These are phyloP conservation scores for Sclerotinia trifoliorum DNA, from an alignment of 2,329 filamentous ascomycete genomes.

Conservation along the genomic window DNA sequence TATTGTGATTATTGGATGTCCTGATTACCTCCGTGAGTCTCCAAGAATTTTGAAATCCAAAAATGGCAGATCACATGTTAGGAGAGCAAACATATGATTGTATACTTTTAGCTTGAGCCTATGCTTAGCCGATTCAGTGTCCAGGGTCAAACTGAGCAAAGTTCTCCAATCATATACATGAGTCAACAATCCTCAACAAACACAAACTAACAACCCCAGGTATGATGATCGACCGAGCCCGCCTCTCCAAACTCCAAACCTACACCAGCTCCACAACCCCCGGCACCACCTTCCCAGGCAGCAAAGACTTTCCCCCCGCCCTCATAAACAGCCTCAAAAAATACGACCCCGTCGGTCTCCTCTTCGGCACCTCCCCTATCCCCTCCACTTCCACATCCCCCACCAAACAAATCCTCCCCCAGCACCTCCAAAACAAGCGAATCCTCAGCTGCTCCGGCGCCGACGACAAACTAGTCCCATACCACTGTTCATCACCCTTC, in stretches of 20 bases:
- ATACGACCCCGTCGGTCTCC: slow-evolving; percentile 72
- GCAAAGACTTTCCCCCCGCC: slow-evolving; percentile 69
- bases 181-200: not conserved
- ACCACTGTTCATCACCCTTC: slow-evolving; percentile 59
- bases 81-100: not conserved
- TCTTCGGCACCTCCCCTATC: slow-evolving; percentile 57
- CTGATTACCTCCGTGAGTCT: slow-evolving; percentile 71
- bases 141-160: not conserved
- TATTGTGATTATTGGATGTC: slow-evolving; percentile 81
- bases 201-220: slow-evolving; percentile 29
- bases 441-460: slow-evolving; percentile 65
- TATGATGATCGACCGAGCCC: slow-evolving; percentile 78
- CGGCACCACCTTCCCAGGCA: slow-evolving; percentile 69
- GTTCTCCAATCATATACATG: not conserved
- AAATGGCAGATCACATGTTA: too few species aligned
- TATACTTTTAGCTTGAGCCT: too few species aligned
- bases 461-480: slow-evolving; percentile 71
- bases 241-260: slow-evolving; percentile 62
- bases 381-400: not conserved
- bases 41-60: too few species aligned
- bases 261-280: slow-evolving; percentile 56
- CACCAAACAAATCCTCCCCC: slow-evolving; percentile 49
- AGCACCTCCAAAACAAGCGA: slow-evolving; percentile 58
- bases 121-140: not conserved
- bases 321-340: slow-evolving; percentile 62